A percentile compares a stretch with the other conserved stretches of the same genome.
phyloP scores from a whole-genome alignment of 768 basidiomycete species.

The Pholiota microspora region DNA sequence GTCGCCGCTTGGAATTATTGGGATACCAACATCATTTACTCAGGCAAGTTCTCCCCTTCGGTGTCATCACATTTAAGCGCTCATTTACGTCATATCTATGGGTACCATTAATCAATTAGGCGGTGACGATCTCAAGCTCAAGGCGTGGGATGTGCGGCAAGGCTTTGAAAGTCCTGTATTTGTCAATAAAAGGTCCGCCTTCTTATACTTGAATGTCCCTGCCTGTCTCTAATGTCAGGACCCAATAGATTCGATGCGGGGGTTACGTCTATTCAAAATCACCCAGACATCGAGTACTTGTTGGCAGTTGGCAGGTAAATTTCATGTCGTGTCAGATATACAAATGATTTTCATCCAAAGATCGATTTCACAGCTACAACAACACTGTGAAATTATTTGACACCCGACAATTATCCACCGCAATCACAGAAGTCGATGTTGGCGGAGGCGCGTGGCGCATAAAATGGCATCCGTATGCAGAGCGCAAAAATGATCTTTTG shows the following conservation, averaged over 20 bases:
- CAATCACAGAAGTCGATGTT: slow-evolving; percentile 60
- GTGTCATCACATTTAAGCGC: neutral
- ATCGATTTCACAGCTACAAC: slow-evolving; percentile 65
- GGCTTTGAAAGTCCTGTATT: slow-evolving; percentile 58
- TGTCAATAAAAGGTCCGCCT: slow-evolving; percentile 64
- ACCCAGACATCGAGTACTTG: slow-evolving; percentile 76
- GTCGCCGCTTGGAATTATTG: slow-evolving; percentile 89
- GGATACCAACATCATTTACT: slow-evolving; percentile 77
- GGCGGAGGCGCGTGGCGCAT: slow-evolving; percentile 96
- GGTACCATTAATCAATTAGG: slow-evolving; percentile 43
- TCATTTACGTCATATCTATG: neutral
- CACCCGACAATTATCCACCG: slow-evolving; percentile 57
- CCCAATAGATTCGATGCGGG: slow-evolving; percentile 81
- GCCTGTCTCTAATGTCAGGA: neutral
- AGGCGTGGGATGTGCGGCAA: slow-evolving; percentile 85
- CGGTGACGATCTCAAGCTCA: slow-evolving; percentile 89
- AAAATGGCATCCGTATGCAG: slow-evolving; percentile 85
- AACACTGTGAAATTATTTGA: slow-evolving; percentile 81
- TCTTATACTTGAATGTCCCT: neutral
- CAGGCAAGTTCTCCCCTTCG: slow-evolving; percentile 47
- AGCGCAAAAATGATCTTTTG: slow-evolving; percentile 71
- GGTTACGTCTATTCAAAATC: slow-evolving; percentile 85
- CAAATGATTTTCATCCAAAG: neutral
- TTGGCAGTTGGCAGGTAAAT: slow-evolving; percentile 87
- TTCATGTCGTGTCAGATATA: neutral